Evolutionary conservation across 1,139 yeast species (phyloP).

Genomic region (Debaryomyces fabryi): DNA sequence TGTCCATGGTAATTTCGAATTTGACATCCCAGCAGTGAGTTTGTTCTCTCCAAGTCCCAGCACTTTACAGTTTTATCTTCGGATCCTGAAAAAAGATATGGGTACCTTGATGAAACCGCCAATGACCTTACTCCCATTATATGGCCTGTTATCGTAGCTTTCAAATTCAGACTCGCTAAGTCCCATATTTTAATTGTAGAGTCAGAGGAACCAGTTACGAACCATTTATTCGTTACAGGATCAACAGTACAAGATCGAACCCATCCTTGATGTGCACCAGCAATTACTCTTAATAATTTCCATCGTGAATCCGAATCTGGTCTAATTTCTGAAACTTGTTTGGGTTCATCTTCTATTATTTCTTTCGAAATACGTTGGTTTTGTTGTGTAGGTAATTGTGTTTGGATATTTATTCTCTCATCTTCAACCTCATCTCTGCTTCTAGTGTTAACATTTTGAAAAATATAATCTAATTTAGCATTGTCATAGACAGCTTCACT

Average conservation of each 20-base stretch:
- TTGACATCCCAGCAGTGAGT: slow-evolving; percentile 53
- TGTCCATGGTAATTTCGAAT: slow-evolving; percentile 94
- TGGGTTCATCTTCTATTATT: background rate
- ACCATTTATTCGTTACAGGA: slow-evolving; percentile 82
- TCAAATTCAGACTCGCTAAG: slow-evolving; percentile 68
- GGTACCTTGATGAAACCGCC: slow-evolving; percentile 71
- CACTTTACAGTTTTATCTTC: slow-evolving; percentile 95
- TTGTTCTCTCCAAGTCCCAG: slow-evolving; percentile 92
- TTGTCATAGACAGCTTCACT: slow-evolving; percentile 38
- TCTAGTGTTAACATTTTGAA: slow-evolving; percentile 11
- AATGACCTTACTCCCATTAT: slow-evolving; percentile 85
- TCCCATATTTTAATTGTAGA: slow-evolving; percentile 93
- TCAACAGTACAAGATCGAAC: slow-evolving; percentile 79
- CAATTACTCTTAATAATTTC: slow-evolving; percentile 72
- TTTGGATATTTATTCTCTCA: background rate
- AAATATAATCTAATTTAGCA: slow-evolving; percentile 28
- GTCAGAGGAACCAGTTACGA: slow-evolving; percentile 89
- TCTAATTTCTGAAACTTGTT: background rate
- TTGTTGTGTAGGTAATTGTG: background rate
- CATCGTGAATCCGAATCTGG: slow-evolving; percentile 34
- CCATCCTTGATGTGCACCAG: slow-evolving; percentile 92
- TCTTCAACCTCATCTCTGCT: slow-evolving; percentile 5
- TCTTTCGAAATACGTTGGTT: background rate
- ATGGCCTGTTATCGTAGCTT: slow-evolving; percentile 85
- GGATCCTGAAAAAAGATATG: slow-evolving; percentile 88